Conservation (phyloP, 768 basidiomycete species). For the Lactarius indigo region DNA sequence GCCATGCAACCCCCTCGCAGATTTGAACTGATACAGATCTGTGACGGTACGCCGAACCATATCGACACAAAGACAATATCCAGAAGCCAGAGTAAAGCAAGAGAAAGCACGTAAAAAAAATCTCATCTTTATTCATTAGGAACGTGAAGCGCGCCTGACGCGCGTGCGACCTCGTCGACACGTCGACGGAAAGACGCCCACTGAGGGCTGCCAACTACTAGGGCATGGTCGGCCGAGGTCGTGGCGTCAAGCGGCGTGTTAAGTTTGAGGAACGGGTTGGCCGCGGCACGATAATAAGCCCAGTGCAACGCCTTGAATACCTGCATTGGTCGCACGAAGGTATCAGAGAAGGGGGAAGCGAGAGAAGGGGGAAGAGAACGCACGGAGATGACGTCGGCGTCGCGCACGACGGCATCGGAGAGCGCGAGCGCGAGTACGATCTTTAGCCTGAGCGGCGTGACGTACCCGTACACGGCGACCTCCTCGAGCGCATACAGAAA, state of each 20-base stretch:
- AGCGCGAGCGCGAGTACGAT: constrained; percentile 78
- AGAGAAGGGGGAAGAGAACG: constrained; percentile 28
- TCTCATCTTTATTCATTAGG: constrained; percentile 13
- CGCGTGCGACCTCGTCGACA: constrained; percentile 72
- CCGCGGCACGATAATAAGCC: constrained; percentile 77
- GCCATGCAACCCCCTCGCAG: constrained; percentile 16
- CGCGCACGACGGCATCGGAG: constrained; percentile 76
- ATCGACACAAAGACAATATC: background rate
- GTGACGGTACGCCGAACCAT: constrained; percentile 20
- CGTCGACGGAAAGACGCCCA: constrained; percentile 68
- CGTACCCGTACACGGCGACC: constrained; percentile 88
- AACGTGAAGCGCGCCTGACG: constrained; percentile 42
- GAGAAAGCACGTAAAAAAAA: constrained; percentile 4
- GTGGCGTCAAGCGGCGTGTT: constrained; percentile 35
- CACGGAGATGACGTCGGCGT: constrained; percentile 74
- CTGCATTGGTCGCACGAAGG: constrained; percentile 38
- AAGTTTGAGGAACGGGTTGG: constrained; percentile 84
- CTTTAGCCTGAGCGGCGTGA: constrained; percentile 84
- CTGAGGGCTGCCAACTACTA: constrained; percentile 57
- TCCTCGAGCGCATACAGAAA: constrained; percentile 90
- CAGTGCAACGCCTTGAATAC: constrained; percentile 87
- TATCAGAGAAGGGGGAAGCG: background rate
- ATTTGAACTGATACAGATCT: constrained; percentile 8
- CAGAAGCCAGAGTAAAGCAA: too few species aligned
- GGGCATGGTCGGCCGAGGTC: constrained; percentile 34